Evolutionary conservation across 805 yeast species (phyloP).

Genomic region (Ogataea parapolymorpha): DNA sequence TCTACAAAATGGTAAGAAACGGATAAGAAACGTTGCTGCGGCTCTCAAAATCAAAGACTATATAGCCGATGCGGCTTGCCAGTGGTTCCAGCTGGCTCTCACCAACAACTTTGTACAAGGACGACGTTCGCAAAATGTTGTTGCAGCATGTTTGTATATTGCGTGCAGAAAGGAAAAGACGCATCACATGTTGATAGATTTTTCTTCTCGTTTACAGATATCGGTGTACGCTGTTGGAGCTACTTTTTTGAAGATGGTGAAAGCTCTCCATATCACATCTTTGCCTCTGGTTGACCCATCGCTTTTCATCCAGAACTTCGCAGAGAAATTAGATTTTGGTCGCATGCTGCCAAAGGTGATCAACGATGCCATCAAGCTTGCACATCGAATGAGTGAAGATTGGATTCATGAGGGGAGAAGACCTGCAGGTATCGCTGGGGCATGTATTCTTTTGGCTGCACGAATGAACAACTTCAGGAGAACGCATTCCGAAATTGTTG

Average conservation of each 20-base stretch:
- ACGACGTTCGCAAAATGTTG: conserved; percentile 91
- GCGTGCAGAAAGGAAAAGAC: conserved; percentile 92
- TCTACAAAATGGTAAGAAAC: conserved; percentile 73
- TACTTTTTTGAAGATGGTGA: conserved; percentile 90
- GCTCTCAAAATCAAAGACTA: conserved; percentile 79
- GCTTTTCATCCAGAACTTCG: conserved; percentile 88
- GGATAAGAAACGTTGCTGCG: conserved; percentile 75
- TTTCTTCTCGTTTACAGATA: conserved; percentile 83
- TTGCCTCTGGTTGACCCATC: conserved; percentile 94
- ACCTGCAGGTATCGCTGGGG: conserved; percentile 99
- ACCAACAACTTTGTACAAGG: conserved; percentile 93
- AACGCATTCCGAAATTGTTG: conserved; percentile 89
- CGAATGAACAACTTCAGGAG: conserved; percentile 94
- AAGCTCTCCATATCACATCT: conserved; percentile 68
- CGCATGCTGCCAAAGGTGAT: conserved; percentile 69
- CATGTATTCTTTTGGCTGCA: conserved; percentile 88
- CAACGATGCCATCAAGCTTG: conserved; percentile 81
- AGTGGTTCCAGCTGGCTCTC: conserved; percentile 86
- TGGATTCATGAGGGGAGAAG: conserved; percentile 97
- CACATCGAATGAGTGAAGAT: conserved; percentile 87
- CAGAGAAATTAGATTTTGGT: conserved; percentile 82
- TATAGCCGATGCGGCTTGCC: conserved; percentile 80
- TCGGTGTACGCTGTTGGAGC: conserved; percentile 95
- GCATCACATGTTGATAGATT: conserved; percentile 94
- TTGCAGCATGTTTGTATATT: conserved; percentile 90